These are phyloP conservation scores for Striga hermonthica DNA, from an alignment of 305 asterid genomes.

Conservation along the genomic window DNA sequence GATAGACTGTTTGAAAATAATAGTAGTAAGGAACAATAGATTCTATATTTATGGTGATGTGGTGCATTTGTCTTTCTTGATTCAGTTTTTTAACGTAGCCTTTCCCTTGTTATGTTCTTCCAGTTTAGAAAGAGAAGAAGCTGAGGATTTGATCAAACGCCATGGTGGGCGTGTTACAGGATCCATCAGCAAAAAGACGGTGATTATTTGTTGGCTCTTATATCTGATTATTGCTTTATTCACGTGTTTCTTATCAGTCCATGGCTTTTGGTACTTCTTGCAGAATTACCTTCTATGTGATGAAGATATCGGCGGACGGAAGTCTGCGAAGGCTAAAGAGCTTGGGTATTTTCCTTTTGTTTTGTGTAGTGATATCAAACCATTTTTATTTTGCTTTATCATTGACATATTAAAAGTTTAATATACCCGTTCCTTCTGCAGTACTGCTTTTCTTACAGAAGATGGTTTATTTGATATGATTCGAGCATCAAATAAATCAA, in stretches of 20 bases:
- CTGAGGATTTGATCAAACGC: slow-evolving; percentile 95
- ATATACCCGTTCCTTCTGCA: slow-evolving; percentile 31
- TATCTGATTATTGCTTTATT: slow-evolving; percentile 25
- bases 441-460: slow-evolving; percentile 82
- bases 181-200: slow-evolving; percentile 99
- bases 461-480: slow-evolving; percentile 89
- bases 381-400: slow-evolving; percentile 20
- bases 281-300: slow-evolving; percentile 96
- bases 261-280: slow-evolving; percentile 32
- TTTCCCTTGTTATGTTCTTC: slow-evolving; percentile 29
- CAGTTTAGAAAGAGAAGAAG: slow-evolving; percentile 99
- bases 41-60: slow-evolving; percentile 12
- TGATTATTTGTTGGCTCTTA: slow-evolving; percentile 38
- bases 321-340: slow-evolving; percentile 83
- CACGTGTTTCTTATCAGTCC: slow-evolving; percentile 20
- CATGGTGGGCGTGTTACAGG: slow-evolving; percentile 98
- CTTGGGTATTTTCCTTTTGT: slow-evolving; percentile 67
- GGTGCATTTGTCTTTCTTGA: slow-evolving; percentile 15
- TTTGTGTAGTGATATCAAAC: slow-evolving; percentile 19
- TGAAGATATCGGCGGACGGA: slow-evolving; percentile 91
- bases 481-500: slow-evolving; percentile 64
- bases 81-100: slow-evolving; percentile 20
- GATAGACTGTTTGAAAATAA: too few species aligned
- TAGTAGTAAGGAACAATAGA: neutral
- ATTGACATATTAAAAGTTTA: slow-evolving; percentile 21